Evolutionary conservation across 2,329 filamentous ascomycete genomes (phyloP), one percentile per base, ranked within the genome.

Genomic region (Biscogniauxia sp.): DNA sequence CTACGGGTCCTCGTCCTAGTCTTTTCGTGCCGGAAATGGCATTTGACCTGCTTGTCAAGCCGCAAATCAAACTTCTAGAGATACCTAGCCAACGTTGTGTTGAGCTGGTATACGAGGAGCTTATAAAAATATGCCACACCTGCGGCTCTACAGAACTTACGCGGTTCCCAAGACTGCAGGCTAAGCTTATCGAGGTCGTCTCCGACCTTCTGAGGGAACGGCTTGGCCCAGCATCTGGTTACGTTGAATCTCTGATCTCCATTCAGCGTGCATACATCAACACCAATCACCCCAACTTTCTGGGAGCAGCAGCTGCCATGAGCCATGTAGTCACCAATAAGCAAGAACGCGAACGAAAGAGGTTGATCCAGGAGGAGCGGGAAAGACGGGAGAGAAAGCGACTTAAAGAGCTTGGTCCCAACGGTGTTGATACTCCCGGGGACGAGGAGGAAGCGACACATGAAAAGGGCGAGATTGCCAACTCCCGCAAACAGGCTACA

Each of bases 201-300:
- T 98, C 95, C 6, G 95, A 99, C 74, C 86, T 99, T 52, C 83
- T 99, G 56, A 88, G 95, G 58, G 95, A 99, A 78, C 87, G 94
- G 62, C 83, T 99, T 5, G 95, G 95, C 1, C 95, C 95, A 11
- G 88, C 91, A 59, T 96, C 94, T 1, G 84, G 79, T 56, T 99
- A 99, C 68, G 95, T 99, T 51, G 95, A 97, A 76, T 98, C 94
- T 50, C 83, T 99, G 64, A 99, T 99, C 67, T 90, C 95, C 25
- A 99, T 99, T 62, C 95, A 99, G 77, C 87, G 95, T 67, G 95
- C 95, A 20, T 99, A 99, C 77, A 98, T 99, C 79, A 99, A 99
- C 80, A 99, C 95, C 51, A 99, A 99, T 73, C 95, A 99, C 74
- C 95, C 95, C 54, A 99, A 99, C 77, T 99, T 99, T 80, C 86